Percentiles rank a stretch among this genome's conserved stretches.
Conservation (phyloP, 306 rosid species). For the barrel medic (Medicago truncatula) region DNA sequence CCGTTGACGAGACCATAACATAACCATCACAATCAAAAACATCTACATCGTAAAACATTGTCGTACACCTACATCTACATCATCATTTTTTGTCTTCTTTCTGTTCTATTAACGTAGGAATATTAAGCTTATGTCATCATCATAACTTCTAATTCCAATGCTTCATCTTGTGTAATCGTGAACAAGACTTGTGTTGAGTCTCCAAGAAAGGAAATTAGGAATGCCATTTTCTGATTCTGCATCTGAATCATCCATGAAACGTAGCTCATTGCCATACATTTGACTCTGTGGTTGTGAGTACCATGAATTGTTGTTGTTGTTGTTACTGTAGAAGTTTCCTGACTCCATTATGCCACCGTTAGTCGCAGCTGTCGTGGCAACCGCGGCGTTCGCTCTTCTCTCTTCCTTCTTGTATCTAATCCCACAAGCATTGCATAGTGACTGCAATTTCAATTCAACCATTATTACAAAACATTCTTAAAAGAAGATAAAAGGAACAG, state of each 20-base stretch:
- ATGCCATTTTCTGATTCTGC: constrained; percentile 56
- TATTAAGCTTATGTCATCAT: no score
- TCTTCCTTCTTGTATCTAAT: constrained; percentile 95
- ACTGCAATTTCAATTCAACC: constrained; percentile 50
- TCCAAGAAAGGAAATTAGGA: constrained; percentile 80
- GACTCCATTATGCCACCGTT: constrained; percentile 47
- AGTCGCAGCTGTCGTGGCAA: constrained; percentile 43
- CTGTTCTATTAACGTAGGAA: constrained; percentile 40
- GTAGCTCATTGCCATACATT: constrained; percentile 60
- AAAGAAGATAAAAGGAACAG: neutral
- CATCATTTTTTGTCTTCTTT: constrained; percentile 18
- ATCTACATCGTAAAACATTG: constrained; percentile 52
- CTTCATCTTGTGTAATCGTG: constrained; percentile 80
- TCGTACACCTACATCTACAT: constrained; percentile 41
- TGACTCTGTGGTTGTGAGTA: constrained; percentile 56
- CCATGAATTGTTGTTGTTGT: constrained; percentile 50
- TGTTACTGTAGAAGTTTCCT: constrained; percentile 36
- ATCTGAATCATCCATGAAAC: constrained; percentile 57
- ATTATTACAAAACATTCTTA: neutral
- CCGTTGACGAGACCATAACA: constrained; percentile 46
- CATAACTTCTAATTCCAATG: neutral
- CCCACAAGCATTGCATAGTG: constrained; percentile 99
- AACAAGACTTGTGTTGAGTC: constrained; percentile 71
- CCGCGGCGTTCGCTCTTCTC: constrained; percentile 71
- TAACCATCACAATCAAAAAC: constrained; percentile 56